Conservation (phyloP, 2,329 filamentous ascomycete genomes). For the Metarhizium rileyi region DNA sequence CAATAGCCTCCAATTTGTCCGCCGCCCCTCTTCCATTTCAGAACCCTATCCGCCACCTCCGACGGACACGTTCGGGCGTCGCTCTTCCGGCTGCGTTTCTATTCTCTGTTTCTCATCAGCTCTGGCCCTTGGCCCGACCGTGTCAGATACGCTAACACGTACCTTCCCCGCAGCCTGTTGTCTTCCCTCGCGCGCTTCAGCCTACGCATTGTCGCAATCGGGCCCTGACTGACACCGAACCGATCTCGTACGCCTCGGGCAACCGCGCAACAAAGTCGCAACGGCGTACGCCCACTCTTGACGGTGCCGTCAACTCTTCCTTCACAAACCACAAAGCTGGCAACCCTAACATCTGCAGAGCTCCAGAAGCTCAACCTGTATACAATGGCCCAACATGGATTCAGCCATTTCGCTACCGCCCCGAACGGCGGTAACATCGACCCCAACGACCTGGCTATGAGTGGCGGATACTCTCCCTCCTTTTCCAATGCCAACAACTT, state of each 20-base stretch:
- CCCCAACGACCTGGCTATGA: slow-evolving; percentile 74
- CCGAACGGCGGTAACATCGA: slow-evolving; percentile 58
- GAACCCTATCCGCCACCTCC: neutral
- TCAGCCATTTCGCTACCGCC: slow-evolving; percentile 44
- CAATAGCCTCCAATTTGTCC: neutral
- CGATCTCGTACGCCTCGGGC: neutral
- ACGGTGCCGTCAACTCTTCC: slow-evolving; percentile 7
- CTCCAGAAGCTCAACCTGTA: slow-evolving; percentile 9
- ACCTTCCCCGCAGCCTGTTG: neutral
- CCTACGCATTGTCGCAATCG: neutral
- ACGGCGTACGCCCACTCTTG: slow-evolving; percentile 1
- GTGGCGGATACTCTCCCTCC: slow-evolving; percentile 47
- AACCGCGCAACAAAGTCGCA: slow-evolving; percentile 1
- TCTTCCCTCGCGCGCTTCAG: neutral
- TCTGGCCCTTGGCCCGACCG: neutral
- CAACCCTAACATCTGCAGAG: slow-evolving; percentile 6
- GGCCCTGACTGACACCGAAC: neutral
- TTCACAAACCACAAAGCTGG: slow-evolving; percentile 7
- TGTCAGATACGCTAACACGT: neutral
- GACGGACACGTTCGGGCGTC: neutral
- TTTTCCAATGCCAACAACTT: slow-evolving; percentile 43
- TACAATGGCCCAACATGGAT: slow-evolving; percentile 46
- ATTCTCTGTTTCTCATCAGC: neutral
- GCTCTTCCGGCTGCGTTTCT: neutral
- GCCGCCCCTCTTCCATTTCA: neutral